These are phyloP conservation scores for Pyrrhoderma noxium DNA, from an alignment of 1,284 basidiomycete genomes.

Conservation along the genomic window DNA sequence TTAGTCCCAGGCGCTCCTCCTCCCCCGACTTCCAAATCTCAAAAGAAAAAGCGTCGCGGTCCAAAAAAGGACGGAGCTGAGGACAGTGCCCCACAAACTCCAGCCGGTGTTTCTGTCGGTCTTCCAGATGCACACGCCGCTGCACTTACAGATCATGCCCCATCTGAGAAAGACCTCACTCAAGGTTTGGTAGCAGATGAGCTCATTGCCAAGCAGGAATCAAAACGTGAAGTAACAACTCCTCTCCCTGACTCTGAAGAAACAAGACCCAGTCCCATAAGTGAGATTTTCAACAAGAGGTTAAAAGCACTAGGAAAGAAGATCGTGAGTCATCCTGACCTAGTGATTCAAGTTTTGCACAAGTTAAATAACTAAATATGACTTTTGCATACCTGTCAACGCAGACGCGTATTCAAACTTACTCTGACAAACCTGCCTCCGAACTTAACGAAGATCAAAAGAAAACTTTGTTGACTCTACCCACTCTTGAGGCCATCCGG, in stretches of 20 bases:
- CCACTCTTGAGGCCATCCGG: slow-evolving; percentile 64
- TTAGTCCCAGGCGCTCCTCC: slow-evolving; percentile 69
- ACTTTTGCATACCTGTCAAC: slow-evolving; percentile 11
- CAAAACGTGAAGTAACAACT: neutral
- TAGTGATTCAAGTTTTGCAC: slow-evolving; percentile 1
- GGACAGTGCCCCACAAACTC: slow-evolving; percentile 27
- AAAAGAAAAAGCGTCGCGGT: slow-evolving; percentile 64
- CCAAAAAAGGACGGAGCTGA: slow-evolving; percentile 32
- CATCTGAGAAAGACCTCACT: slow-evolving; percentile 39
- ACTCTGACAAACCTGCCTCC: slow-evolving; percentile 55
- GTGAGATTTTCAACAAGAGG: slow-evolving; percentile 72
- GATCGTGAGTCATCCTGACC: slow-evolving; percentile 48
- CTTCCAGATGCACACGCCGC: slow-evolving; percentile 43
- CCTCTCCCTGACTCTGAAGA: slow-evolving; percentile 33
- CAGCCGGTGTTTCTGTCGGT: slow-evolving; percentile 31
- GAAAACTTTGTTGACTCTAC: slow-evolving; percentile 58
- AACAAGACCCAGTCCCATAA: slow-evolving; percentile 53
- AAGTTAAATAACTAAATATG: neutral
- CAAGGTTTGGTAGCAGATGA: slow-evolving; percentile 45
- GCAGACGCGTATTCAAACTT: slow-evolving; percentile 66
- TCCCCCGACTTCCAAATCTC: slow-evolving; percentile 49
- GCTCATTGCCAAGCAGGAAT: slow-evolving; percentile 35
- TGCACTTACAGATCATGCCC: slow-evolving; percentile 43
- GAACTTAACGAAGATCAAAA: slow-evolving; percentile 83
- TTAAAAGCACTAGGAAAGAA: slow-evolving; percentile 74